Conservation (phyloP, 2,329 filamentous ascomycete genomes). For the Talaromyces sp. region DNA sequence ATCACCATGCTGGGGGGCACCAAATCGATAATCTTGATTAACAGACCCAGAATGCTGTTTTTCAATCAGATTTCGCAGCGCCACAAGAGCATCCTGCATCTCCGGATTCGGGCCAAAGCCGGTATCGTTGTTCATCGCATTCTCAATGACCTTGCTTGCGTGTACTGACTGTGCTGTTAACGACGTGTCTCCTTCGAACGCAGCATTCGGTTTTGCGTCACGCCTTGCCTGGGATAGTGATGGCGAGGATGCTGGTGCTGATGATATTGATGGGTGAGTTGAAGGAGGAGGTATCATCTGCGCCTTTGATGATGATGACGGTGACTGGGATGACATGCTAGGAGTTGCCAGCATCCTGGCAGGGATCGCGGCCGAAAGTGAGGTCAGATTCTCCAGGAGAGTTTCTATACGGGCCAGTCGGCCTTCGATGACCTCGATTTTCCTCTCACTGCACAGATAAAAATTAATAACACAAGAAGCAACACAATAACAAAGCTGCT, state of each 20-base stretch:
- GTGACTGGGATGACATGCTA: neutral
- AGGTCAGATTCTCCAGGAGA: constrained; percentile 32
- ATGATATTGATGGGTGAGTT: constrained; percentile 3
- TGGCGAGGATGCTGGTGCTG: neutral
- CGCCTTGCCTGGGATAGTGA: constrained; percentile 8
- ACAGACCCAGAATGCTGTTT: constrained; percentile 27
- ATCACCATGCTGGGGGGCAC: constrained; percentile 18
- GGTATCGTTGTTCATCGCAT: constrained; percentile 30
- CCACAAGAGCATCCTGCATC: constrained; percentile 33
- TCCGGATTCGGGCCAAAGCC: constrained; percentile 32
- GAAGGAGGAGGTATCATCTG: neutral
- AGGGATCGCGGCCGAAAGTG: constrained; percentile 18
- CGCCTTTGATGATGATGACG: neutral
- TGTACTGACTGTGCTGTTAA: constrained; percentile 45
- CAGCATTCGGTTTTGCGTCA: constrained; percentile 14
- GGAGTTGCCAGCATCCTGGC: neutral
- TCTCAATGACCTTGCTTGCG: constrained; percentile 40
- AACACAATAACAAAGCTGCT: neutral
- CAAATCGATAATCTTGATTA: constrained; percentile 22
- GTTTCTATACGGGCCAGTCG: constrained; percentile 46
- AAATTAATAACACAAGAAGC: neutral
- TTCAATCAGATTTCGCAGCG: constrained; percentile 34
- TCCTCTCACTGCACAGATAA: constrained; percentile 40
- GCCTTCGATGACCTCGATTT: constrained; percentile 50
- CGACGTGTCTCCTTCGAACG: constrained; percentile 48